Percentiles rank a stretch among this genome's conserved stretches.
Conservation (phyloP, 1,284 basidiomycete genomes). For the Earliella scabrosa region DNA sequence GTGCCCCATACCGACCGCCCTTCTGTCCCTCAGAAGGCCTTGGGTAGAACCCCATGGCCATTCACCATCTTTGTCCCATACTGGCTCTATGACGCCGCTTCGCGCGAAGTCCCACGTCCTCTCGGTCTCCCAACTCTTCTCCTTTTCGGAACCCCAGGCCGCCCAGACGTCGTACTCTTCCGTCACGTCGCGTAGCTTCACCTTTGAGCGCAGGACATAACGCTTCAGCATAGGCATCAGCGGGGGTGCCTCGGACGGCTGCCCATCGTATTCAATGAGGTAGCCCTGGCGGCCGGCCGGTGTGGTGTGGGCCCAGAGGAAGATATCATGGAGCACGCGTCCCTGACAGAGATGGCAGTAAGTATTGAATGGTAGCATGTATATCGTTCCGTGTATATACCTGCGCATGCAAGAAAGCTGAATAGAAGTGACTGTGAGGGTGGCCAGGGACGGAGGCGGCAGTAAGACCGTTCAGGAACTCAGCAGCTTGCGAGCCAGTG, state of each 20-base stretch:
- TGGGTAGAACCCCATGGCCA: conserved; percentile 69
- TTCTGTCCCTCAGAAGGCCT: conserved; percentile 63
- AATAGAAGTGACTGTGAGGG: conserved; percentile 66
- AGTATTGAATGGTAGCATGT: conserved; percentile 4
- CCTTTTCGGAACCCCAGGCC: conserved; percentile 66
- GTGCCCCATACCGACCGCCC: conserved; percentile 80
- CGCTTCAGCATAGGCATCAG: conserved; percentile 76
- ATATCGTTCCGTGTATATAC: conserved; percentile 43
- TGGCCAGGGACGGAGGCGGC: conserved; percentile 60
- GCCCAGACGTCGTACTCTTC: conserved; percentile 82
- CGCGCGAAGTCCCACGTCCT: conserved; percentile 59
- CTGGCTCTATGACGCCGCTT: conserved; percentile 72
- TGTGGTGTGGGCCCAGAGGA: conserved; percentile 73
- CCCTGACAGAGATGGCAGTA: conserved; percentile 58
- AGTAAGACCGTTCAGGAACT: conserved; percentile 90
- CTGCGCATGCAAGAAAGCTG: conserved; percentile 87
- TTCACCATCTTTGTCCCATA: conserved; percentile 51
- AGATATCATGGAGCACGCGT: conserved; percentile 87
- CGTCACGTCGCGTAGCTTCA: conserved; percentile 80
- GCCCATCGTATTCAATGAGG: conserved; percentile 77
- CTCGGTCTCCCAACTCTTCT: conserved; percentile 42
- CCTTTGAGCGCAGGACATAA: conserved; percentile 89
- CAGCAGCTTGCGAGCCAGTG: conserved; percentile 80
- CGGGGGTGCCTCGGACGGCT: conserved; percentile 57
- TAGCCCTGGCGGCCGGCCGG: conserved; percentile 56